phyloP scores from a whole-genome alignment of 1,284 basidiomycete genomes.

The Ceratobasidium sp. region DNA sequence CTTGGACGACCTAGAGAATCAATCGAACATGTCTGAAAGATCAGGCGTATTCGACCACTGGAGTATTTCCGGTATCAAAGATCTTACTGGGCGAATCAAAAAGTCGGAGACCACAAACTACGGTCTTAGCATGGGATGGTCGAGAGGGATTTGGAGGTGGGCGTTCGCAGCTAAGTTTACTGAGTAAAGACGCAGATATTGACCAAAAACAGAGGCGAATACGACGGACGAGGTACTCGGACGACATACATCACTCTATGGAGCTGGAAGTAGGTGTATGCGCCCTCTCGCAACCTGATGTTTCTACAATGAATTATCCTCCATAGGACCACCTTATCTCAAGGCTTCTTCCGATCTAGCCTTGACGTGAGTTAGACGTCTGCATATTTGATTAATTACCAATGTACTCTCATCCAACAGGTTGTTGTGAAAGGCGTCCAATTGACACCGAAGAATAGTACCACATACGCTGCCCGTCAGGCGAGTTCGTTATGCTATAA shows the following conservation, averaged over 20 bases:
- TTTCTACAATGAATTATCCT: neutral
- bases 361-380: conserved; percentile 14
- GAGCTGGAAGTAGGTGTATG: conserved; percentile 32
- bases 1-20: neutral
- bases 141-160: conserved; percentile 35
- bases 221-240: conserved; percentile 1
- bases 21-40: conserved; percentile 4
- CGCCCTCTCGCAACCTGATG: neutral
- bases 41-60: neutral
- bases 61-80: neutral
- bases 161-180: neutral
- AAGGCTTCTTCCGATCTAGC: conserved; percentile 14
- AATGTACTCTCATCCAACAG: neutral
- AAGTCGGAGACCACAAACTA: conserved; percentile 2
- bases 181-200: too few species aligned
- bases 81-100: conserved; percentile 32
- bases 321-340: conserved; percentile 11
- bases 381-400: too few species aligned
- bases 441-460: conserved; percentile 11
- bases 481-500: neutral
- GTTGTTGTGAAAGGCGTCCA: conserved; percentile 12
- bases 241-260: conserved; percentile 28
- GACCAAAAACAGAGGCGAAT: conserved; percentile 1
- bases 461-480: conserved; percentile 21
- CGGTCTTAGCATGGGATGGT: conserved; percentile 29